Evolutionary conservation across 2,329 filamentous ascomycete genomes (phyloP).

Genomic region (Diatrype stigma): DNA sequence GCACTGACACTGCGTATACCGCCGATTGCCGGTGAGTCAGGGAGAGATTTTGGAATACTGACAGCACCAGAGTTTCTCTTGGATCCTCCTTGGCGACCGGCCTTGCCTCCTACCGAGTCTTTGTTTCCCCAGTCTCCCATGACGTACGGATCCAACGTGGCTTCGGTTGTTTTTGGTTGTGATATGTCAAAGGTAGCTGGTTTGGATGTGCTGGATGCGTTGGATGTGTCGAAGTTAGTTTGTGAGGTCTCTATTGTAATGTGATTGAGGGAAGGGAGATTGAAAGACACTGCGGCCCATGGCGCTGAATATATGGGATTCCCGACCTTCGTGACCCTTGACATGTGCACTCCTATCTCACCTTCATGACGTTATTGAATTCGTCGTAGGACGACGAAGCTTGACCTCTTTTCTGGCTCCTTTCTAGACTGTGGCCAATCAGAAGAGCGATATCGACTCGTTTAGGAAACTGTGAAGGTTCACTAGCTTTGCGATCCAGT

Average conservation of each 20-base stretch:
- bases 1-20: not conserved
- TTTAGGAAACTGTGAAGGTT: not conserved
- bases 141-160: not conserved
- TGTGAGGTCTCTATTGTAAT: not conserved
- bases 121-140: slow-evolving; percentile 7
- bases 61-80: slow-evolving; percentile 3
- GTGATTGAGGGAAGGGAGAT: not conserved
- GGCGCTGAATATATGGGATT: no score
- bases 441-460: not conserved
- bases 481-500: not conserved
- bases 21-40: no score
- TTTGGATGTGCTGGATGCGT: not conserved
- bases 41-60: not conserved
- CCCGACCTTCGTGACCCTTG: no score
- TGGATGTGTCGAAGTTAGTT: not conserved
- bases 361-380: not conserved
- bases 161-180: not conserved
- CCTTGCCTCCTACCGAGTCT: slow-evolving; percentile 6
- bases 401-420: not conserved
- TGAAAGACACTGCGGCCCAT: not conserved
- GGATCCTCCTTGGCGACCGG: slow-evolving; percentile 4
- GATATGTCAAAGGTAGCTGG: not conserved
- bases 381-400: not conserved
- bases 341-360: not conserved
- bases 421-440: not conserved